phyloP scores from a whole-genome alignment of 192 early-diverging fungal species.

The Coemansia pectinata region DNA sequence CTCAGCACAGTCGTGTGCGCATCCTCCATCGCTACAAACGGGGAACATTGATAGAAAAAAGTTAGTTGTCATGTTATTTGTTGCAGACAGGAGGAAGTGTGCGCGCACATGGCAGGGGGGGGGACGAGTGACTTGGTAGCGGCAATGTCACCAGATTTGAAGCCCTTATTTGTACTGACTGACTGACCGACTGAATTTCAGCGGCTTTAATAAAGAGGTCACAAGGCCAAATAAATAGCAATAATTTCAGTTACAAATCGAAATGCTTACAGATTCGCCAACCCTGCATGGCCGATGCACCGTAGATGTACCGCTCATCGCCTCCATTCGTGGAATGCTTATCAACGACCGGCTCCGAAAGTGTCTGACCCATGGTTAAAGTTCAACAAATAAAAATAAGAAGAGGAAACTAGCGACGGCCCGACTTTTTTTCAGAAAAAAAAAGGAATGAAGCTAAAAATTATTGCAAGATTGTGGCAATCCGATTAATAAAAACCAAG shows the following conservation, averaged over 20 bases:
- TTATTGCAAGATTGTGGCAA: slow-evolving; percentile 2
- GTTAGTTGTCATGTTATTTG: neutral
- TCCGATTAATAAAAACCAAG: slow-evolving; percentile 7
- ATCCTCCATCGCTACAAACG: slow-evolving; percentile 87
- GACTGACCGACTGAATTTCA: neutral
- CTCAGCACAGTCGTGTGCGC: slow-evolving; percentile 87
- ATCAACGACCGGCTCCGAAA: slow-evolving; percentile 89
- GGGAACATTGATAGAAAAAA: neutral
- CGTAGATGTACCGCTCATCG: slow-evolving; percentile 80
- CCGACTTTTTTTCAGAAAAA: neutral
- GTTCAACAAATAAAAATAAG: neutral
- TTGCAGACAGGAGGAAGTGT: neutral
- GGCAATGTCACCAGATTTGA: neutral
- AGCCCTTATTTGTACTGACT: slow-evolving; percentile 1
- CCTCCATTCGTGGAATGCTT: slow-evolving; percentile 77
- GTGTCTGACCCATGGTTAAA: slow-evolving; percentile 89
- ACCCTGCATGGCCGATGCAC: slow-evolving; percentile 94
- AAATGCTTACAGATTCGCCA: slow-evolving; percentile 74
- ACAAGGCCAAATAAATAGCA: slow-evolving; percentile 19
- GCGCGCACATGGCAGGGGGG: slow-evolving; percentile 9
- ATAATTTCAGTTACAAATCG: slow-evolving; percentile 4
- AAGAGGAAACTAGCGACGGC: slow-evolving; percentile 1
- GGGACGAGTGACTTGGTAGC: neutral
- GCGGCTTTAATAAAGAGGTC: neutral
- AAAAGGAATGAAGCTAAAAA: slow-evolving; percentile 11